Evolutionary conservation across 352 stramenopile species (phyloP).

Genomic region (Phytophthora boehmeriae): DNA sequence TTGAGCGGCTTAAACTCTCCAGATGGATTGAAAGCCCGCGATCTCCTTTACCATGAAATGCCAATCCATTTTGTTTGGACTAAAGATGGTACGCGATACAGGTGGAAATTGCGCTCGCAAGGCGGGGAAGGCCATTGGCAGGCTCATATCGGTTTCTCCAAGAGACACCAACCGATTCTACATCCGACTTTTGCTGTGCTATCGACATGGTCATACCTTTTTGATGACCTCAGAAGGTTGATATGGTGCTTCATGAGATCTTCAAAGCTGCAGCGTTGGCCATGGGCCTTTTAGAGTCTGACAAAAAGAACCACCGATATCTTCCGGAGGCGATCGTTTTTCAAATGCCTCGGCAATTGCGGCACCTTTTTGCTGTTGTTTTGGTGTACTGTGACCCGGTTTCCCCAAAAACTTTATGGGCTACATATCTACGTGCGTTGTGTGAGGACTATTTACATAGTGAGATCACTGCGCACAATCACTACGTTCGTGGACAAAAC

Average conservation of each 20-base stretch:
- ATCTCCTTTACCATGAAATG: conserved; percentile 9
- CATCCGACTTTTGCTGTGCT: conserved; percentile 3
- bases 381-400: background rate
- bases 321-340: conserved; percentile 1
- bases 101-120: background rate
- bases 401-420: background rate
- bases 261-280: conserved; percentile 2
- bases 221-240: background rate
- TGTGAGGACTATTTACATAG: background rate
- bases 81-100: background rate
- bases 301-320: conserved; percentile 9
- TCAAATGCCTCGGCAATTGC: conserved; percentile 8
- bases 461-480: too few species aligned
- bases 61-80: conserved; percentile 5
- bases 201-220: background rate
- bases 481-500: too few species aligned
- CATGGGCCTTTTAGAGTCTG: background rate
- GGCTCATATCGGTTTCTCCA: conserved; percentile 6
- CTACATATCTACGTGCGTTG: background rate
- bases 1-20: background rate
- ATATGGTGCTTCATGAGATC: background rate
- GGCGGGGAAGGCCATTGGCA: conserved; percentile 3
- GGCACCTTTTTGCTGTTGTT: background rate
- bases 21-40: background rate
- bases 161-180: conserved; percentile 4